Evolutionary conservation across 108 stramenopile genomes (phyloP), one percentile per base, ranked within the genome.

Genomic region (Epipyxis sp.): DNA sequence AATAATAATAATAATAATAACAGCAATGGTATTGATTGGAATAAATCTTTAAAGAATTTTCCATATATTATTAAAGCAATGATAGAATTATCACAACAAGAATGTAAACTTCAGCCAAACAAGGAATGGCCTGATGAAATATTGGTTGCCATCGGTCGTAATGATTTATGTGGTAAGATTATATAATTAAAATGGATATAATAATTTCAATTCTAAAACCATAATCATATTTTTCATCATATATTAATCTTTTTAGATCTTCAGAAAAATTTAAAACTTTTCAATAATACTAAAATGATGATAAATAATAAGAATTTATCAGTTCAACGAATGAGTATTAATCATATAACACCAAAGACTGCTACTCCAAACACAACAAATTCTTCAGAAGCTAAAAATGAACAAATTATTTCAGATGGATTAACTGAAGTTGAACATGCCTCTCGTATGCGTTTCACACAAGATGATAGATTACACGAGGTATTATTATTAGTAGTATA

Each of bases 381-480:
- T n/a, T n/a, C n/a, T n/a, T n/a, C n/a, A 57, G 54, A 57, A 16
- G 54, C 16, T 16, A 57, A 57, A 16, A 16, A 16, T 25, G 54
- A 25, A 20, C 20, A 16, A 16, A 20, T 57, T 25, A 25, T 20
- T 25, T 16, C 16, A 25, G 61, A 65, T 65, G 61, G 61, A 10
- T 65, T 65, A 32, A 37, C 20, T 32, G 35, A 37, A 29, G 27
- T 65, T 10, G 34, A 65, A 65, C 6, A 16, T 16, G 10, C 3
- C 6, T 65, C 61, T 29, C 34, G 20, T 10, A 32, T 65, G 34
- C 61, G 61, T 29, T 65, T 65, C 35, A 16, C 61, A 32, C 30
- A 65, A 65, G 61, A 65, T 65, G 35, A 29, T 37, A 16, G 61
- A 6, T 10, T 65, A 25, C 61, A 37, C 34, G 61, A 65, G 34